Percentiles rank a stretch among this genome's conserved stretches.
Conservation (phyloP, 371 early-diverging fungal species). For the Saksenaea vasiformis region DNA sequence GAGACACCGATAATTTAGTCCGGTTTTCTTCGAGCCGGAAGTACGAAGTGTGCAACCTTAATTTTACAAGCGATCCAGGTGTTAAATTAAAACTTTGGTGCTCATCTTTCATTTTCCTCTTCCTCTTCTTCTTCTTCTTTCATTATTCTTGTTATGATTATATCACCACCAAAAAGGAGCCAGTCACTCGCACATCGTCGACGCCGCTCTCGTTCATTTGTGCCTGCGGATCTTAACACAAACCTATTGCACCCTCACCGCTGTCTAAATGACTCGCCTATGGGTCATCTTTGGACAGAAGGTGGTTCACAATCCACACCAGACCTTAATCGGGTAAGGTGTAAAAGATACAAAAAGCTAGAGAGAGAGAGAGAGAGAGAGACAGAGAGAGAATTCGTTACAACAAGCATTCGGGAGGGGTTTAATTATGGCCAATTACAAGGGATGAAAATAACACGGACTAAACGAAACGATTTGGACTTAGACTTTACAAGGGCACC, state of each 20-base stretch:
- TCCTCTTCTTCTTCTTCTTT: background rate
- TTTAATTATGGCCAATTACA: background rate
- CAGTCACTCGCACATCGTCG: constrained; percentile 1
- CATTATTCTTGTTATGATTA: background rate
- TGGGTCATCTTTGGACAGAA: constrained; percentile 2
- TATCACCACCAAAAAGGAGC: background rate
- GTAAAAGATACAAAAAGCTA: background rate
- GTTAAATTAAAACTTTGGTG: background rate
- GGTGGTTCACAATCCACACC: constrained; percentile 2
- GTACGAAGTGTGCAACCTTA: background rate
- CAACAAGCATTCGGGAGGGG: no score
- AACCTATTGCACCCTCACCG: background rate
- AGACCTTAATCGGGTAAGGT: background rate
- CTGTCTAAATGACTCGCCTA: background rate
- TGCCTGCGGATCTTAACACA: background rate
- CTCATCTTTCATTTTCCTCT: background rate
- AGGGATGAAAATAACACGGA: background rate
- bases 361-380: background rate
- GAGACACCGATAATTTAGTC: background rate
- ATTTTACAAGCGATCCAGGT: background rate
- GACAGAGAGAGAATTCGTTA: no score
- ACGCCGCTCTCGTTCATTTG: background rate
- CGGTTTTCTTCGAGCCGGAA: background rate
- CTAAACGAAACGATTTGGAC: background rate
- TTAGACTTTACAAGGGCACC: background rate